Evolutionary conservation across 306 rosid genomes (phyloP).

Genomic region (Prunus campanulata): DNA sequence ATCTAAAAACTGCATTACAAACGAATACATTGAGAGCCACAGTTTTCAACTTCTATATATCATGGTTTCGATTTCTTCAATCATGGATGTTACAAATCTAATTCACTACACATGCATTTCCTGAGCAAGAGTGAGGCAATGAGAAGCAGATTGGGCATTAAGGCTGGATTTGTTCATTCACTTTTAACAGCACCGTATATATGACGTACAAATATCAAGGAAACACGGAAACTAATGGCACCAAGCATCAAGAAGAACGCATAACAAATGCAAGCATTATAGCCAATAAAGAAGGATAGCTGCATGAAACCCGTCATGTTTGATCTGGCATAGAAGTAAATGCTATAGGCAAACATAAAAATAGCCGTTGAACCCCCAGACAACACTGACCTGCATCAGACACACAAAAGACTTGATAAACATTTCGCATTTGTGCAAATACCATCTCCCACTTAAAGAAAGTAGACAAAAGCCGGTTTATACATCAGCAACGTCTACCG

Average conservation of each 20-base stretch:
- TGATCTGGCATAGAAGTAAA: slow-evolving; percentile 66
- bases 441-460: background rate
- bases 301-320: slow-evolving; percentile 77
- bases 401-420: background rate
- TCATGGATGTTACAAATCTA: slow-evolving; percentile 11
- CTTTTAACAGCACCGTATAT: slow-evolving; percentile 67
- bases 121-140: background rate
- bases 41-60: background rate
- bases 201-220: slow-evolving; percentile 64
- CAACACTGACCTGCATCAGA: slow-evolving; percentile 60
- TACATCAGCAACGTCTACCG: background rate
- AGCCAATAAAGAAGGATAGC: slow-evolving; percentile 70
- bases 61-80: background rate
- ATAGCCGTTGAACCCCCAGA: slow-evolving; percentile 76
- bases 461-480: background rate
- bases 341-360: slow-evolving; percentile 65
- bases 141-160: background rate
- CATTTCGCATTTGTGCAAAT: background rate
- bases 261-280: slow-evolving; percentile 73
- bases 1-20: background rate
- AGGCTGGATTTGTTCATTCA: slow-evolving; percentile 43
- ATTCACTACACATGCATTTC: background rate
- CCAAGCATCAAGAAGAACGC: slow-evolving; percentile 84
- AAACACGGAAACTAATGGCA: slow-evolving; percentile 59
- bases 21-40: background rate